These are phyloP conservation scores for Xylaria longipes DNA, from an alignment of 495 filamentous ascomycete species.

Conservation along the genomic window DNA sequence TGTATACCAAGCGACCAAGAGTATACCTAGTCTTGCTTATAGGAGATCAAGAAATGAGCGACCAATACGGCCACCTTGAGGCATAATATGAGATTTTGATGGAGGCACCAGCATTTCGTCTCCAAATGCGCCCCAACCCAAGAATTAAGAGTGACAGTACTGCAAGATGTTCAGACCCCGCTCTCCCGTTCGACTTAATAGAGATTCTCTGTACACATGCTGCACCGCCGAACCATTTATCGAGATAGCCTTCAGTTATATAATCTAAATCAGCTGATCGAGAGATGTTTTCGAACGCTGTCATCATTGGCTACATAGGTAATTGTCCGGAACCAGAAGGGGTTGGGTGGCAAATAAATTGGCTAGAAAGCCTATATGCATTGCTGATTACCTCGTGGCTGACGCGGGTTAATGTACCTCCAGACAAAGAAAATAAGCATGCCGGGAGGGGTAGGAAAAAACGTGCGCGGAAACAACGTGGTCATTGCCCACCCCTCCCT, in stretches of 20 bases:
- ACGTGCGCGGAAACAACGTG: slow-evolving; percentile 19
- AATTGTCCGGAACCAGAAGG: not conserved
- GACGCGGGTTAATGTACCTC: slow-evolving; percentile 20
- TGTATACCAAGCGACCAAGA: slow-evolving; percentile 3
- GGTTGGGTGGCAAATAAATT: slow-evolving; percentile 7
- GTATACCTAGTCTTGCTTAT: slow-evolving; percentile 12
- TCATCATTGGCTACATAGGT: not conserved
- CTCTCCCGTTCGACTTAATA: not conserved
- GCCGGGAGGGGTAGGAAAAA: slow-evolving; percentile 23
- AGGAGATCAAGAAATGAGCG: not conserved
- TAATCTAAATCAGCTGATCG: not conserved
- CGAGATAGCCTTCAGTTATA: not conserved
- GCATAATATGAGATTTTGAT: not conserved
- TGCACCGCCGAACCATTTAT: not conserved
- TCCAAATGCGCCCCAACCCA: slow-evolving; percentile 2
- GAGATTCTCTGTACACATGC: not conserved
- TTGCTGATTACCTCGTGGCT: slow-evolving; percentile 24
- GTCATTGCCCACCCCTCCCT: slow-evolving; percentile 10
- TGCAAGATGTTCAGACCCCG: not conserved
- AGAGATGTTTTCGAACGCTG: not conserved
- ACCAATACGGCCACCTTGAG: slow-evolving; percentile 7
- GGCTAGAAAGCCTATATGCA: not conserved
- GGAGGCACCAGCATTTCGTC: slow-evolving; percentile 2
- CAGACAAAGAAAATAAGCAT: slow-evolving; percentile 15
- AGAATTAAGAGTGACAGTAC: not conserved